Evolutionary conservation across 164 flowering plant genomes (phyloP), one percentile per base, ranked within the genome.

Genomic region (Litsea cubeba): DNA sequence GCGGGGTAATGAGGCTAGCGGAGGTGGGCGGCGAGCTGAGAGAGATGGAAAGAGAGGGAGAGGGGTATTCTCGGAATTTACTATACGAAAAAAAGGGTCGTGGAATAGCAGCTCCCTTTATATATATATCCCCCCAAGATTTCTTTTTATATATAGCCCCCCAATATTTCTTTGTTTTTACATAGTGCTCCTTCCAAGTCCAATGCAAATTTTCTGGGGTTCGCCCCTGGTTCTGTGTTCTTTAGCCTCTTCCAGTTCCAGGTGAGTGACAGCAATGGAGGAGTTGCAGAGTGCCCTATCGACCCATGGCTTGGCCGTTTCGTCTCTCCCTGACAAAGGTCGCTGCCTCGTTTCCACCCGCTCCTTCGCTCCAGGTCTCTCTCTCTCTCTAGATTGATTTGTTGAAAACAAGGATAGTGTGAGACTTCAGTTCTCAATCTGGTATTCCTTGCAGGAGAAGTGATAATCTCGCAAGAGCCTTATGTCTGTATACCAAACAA

Each of bases 291-390:
- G 70, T 6, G 85, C 78, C 50, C 85, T 95, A 5, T 71, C 76
- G 6, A 75, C 73, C n/a, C 72, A 76, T 1, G 92, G 89, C 2
- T 74, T 95, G 70, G 72, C 79, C 0, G 74, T 88, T 71, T 81
- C 90, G 8, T 79, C 75, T 7, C 70, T 73, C 10, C 86, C 90
- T 1, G 89, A 84, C 6, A 91, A 90, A 82, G 99, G 98, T 49
- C 95, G 99, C 15, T 88, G 87, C 76, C 91, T 95, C 74, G 50
- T 89, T 77, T 68, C 95, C 71, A 65, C 86, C 72, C 88, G 84
- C 74, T 83, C 91, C 73, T 93, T 91, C 82, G 81, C 77, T 75
- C 95, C 97, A 83, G 97, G 99, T 93, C 60, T 72, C 60, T 69
- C 74, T 62, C 75, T 66, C 73, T 78, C 65, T n/a, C n/a, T 40